phyloP scores from a whole-genome alignment of 2,329 filamentous ascomycete genomes.

The Colletotrichum coccodes region DNA sequence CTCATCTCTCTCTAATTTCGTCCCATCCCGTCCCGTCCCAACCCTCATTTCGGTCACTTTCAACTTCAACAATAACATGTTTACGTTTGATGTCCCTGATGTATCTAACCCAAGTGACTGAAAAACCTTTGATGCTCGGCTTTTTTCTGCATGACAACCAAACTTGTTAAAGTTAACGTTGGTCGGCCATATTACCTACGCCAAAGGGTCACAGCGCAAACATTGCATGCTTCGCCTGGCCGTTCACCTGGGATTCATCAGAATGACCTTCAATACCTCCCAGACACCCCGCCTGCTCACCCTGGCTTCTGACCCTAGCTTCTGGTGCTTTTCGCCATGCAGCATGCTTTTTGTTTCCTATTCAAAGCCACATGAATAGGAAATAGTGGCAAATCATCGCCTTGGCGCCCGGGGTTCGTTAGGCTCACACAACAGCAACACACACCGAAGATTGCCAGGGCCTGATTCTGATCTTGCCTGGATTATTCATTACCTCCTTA shows the following conservation, averaged over 20 bases:
- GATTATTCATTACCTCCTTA: background rate
- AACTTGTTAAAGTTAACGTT: background rate
- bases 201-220: background rate
- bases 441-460: background rate
- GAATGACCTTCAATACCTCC: background rate
- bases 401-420: background rate
- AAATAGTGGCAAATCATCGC: slow-evolving; percentile 5
- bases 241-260: background rate
- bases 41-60: background rate
- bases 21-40: background rate
- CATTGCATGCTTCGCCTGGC: background rate
- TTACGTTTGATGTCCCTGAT: too few relatives aligned
- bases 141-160: background rate
- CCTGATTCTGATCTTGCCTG: background rate
- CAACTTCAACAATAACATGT: background rate
- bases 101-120: background rate
- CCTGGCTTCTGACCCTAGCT: background rate
- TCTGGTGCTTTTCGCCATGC: background rate
- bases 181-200: background rate
- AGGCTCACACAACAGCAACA: background rate
- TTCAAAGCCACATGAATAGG: slow-evolving; percentile 26
- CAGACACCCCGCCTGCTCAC: background rate
- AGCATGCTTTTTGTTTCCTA: background rate
- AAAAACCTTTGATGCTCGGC: background rate
- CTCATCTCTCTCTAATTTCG: background rate